Conservation (phyloP, 805 yeast genomes). For the Starmerella cellae region DNA sequence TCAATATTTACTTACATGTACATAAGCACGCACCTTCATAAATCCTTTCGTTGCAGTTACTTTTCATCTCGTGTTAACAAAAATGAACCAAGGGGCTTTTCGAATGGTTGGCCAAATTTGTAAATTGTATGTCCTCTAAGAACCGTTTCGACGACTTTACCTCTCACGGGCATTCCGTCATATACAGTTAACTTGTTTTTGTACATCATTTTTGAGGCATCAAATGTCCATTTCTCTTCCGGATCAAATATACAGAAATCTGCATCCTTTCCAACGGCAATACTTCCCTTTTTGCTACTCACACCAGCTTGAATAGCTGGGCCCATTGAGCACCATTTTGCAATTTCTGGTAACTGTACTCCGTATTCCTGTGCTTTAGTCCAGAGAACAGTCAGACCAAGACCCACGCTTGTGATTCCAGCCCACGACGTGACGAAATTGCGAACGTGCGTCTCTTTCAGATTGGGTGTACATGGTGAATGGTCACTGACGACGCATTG, state of each 20-base stretch:
- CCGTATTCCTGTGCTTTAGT: constrained; percentile 45
- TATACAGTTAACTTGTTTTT: constrained; percentile 86
- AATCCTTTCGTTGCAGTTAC: not conserved
- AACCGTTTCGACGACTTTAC: constrained; percentile 67
- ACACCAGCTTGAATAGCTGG: constrained; percentile 82
- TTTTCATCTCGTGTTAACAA: constrained; percentile 12
- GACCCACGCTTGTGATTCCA: constrained; percentile 84
- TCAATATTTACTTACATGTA: not conserved
- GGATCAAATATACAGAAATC: constrained; percentile 78
- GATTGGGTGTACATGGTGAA: constrained; percentile 88
- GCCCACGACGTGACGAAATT: constrained; percentile 95
- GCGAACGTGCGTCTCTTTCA: constrained; percentile 68
- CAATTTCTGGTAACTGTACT: constrained; percentile 46
- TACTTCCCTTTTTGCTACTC: constrained; percentile 53
- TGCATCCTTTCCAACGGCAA: constrained; percentile 70
- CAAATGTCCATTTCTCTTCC: constrained; percentile 34
- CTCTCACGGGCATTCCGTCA: constrained; percentile 52
- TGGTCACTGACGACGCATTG: constrained; percentile 89
- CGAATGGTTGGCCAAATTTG: constrained; percentile 23
- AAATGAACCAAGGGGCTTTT: constrained; percentile 15
- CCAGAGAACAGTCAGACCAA: constrained; percentile 70
- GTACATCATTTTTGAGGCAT: constrained; percentile 36
- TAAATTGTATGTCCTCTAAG: constrained; percentile 65
- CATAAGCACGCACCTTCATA: not conserved
- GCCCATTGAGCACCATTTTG: constrained; percentile 66